A percentile compares a stretch with the other conserved stretches of the same genome.
Conservation (phyloP, 495 filamentous ascomycete genomes). For the Bacidia rubella region DNA sequence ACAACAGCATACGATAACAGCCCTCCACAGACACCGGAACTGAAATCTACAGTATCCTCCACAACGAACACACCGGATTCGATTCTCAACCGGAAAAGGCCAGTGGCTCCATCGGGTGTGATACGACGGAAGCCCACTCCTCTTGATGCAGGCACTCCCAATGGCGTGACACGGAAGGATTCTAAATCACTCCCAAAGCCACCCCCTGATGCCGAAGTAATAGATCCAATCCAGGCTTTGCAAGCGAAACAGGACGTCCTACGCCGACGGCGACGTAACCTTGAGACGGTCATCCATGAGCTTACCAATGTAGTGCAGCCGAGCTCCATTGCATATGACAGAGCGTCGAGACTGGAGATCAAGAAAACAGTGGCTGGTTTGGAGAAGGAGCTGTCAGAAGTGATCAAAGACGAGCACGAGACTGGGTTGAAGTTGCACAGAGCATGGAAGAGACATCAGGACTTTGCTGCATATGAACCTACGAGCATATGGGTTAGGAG, state of each 20-base stretch:
- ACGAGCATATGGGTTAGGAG: conserved; percentile 73
- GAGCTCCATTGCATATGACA: conserved; percentile 42
- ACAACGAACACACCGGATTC: conserved; percentile 23
- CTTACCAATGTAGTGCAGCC: conserved; percentile 50
- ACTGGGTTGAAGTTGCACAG: conserved; percentile 69
- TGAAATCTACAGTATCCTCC: conserved; percentile 24
- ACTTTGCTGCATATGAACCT: conserved; percentile 47
- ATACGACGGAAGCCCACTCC: conserved; percentile 21
- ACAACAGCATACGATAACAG: conserved; percentile 32
- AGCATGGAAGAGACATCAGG: conserved; percentile 62
- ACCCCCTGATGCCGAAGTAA: conserved; percentile 42
- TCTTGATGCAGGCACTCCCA: conserved; percentile 7
- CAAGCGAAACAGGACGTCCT: conserved; percentile 55
- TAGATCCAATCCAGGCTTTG: conserved; percentile 51
- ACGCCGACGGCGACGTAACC: conserved; percentile 50
- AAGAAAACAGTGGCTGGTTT: conserved; percentile 59
- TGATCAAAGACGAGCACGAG: conserved; percentile 72
- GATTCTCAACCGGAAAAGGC: conserved; percentile 37
- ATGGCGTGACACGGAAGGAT: conserved; percentile 8
- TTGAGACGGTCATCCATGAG: conserved; percentile 57
- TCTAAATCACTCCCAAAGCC: conserved; percentile 42
- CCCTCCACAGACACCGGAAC: conserved; percentile 29
- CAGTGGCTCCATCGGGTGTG: conserved; percentile 24
- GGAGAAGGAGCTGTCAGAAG: conserved; percentile 62
- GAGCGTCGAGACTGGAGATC: conserved; percentile 47